These are phyloP conservation scores for Aspergillus cristatus DNA, from an alignment of 495 filamentous ascomycete species.

Conservation along the genomic window DNA sequence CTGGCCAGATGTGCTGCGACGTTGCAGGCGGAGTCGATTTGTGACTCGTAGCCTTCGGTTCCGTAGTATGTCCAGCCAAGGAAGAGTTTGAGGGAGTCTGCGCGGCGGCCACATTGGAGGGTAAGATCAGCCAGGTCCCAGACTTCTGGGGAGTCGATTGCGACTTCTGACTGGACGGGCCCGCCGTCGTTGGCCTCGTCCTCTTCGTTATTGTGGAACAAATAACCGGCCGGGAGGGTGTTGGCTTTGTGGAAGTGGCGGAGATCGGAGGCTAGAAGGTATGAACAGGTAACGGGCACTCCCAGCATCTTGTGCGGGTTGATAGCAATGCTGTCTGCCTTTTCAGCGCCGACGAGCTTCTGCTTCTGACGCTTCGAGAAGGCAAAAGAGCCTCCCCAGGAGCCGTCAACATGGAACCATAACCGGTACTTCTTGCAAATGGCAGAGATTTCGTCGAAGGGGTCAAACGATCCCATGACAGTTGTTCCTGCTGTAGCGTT, in stretches of 20 bases:
- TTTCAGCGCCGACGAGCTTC: conserved; percentile 59
- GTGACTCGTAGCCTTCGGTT: conserved; percentile 45
- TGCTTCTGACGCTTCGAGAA: conserved; percentile 58
- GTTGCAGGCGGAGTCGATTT: conserved; percentile 61
- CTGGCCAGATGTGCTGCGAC: conserved; percentile 55
- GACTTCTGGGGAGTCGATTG: conserved; percentile 44
- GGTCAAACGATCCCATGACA: conserved; percentile 84
- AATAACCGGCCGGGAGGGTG: conserved; percentile 76
- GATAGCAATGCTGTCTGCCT: conserved; percentile 71
- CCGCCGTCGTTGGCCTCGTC: conserved; percentile 5
- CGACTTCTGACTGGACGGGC: conserved; percentile 17
- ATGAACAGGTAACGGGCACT: conserved; percentile 82
- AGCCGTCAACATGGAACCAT: conserved; percentile 88
- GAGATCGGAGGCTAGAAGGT: conserved; percentile 70
- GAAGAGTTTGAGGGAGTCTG: conserved; percentile 78
- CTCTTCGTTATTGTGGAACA: conserved; percentile 58
- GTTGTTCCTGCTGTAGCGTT: conserved; percentile 95
- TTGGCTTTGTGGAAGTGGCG: conserved; percentile 70
- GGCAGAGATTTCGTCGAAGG: conserved; percentile 58
- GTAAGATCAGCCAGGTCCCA: conserved; percentile 94
- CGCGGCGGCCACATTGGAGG: conserved; percentile 81
- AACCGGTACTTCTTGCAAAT: conserved; percentile 63
- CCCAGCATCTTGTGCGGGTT: conserved; percentile 98
- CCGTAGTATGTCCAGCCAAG: conserved; percentile 88
- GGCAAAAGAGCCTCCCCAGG: conserved; percentile 78